phyloP scores from a whole-genome alignment of 176 grass and related monocot genomes.

The Hordeum vulgare region MorexV3_pseudomolecules_assembly NC_058521.1:579447900-579448399 shows the following conservation, averaged over 20 bases:
- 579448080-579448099: conserved; percentile 41
- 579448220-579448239: conserved; percentile 14
- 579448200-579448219: conserved; percentile 25
- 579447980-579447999: conserved; percentile 2
- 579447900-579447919: not conserved
- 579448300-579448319: too few relatives aligned
- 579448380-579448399: not conserved
- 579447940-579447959: not conserved
- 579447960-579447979: not conserved
- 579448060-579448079: conserved; percentile 58
- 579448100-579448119: conserved; percentile 47
- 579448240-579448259: not conserved
- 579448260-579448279: not conserved
- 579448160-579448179: not conserved
- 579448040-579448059: conserved; percentile 6
- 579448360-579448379: not conserved
- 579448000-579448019: not conserved
- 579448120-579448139: conserved; percentile 48
- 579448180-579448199: not conserved
- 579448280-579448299: not conserved
- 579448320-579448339: not conserved
- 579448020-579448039: not conserved
- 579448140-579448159: not conserved
- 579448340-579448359: not conserved
- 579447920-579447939: not conserved